phyloP scores from a whole-genome alignment of 352 stramenopile species.

The Globisporangium polare region DNA sequence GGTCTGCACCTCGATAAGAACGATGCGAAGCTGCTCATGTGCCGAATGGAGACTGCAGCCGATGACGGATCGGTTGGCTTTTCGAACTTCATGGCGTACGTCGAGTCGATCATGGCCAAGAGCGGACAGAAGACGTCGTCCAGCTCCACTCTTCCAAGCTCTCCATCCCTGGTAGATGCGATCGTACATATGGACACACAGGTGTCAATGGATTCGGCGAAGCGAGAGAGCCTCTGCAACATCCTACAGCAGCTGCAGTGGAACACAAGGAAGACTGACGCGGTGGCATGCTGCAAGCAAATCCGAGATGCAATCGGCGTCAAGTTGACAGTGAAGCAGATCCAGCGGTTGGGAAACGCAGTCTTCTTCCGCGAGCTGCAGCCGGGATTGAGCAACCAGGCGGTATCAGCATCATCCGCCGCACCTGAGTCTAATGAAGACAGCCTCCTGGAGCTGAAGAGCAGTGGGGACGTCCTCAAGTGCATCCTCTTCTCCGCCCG shows the following conservation, averaged over 20 bases:
- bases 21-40: constrained; percentile 47
- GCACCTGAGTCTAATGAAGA: constrained; percentile 6
- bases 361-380: constrained; percentile 38
- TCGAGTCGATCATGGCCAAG: constrained; percentile 14
- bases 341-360: constrained; percentile 38
- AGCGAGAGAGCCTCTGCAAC: constrained; percentile 27
- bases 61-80: constrained; percentile 21
- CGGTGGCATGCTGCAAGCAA: constrained; percentile 19
- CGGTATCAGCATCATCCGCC: neutral
- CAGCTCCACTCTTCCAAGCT: neutral
- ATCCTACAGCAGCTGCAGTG: constrained; percentile 46
- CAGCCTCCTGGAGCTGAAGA: constrained; percentile 31
- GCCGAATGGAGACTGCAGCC: constrained; percentile 25
- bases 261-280: constrained; percentile 30
- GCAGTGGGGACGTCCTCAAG: constrained; percentile 30
- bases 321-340: constrained; percentile 20
- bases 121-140: neutral
- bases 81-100: constrained; percentile 26
- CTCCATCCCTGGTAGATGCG: constrained; percentile 12
- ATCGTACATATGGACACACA: constrained; percentile 22
- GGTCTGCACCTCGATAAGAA: constrained; percentile 36
- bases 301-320: constrained; percentile 28
- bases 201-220: constrained; percentile 1
- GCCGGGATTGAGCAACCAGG: constrained; percentile 4
- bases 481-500: constrained; percentile 18